These are phyloP conservation scores for Ascosphaera apis DNA, from an alignment of 2,329 filamentous ascomycete genomes.

Conservation along the genomic window DNA sequence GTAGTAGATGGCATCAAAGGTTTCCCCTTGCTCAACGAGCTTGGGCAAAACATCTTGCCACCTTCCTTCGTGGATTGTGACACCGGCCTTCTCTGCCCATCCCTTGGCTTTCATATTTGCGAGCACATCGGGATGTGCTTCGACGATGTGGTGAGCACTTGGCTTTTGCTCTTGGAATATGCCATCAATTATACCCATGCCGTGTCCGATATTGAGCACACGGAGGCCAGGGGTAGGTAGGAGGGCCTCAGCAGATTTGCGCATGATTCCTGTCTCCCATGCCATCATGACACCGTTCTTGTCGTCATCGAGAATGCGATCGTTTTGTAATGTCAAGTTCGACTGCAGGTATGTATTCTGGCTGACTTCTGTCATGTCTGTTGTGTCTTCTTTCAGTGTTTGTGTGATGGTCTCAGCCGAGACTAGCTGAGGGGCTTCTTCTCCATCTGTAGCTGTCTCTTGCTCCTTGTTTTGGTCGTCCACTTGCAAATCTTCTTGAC, in stretches of 20 bases:
- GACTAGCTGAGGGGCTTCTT: constrained; percentile 2
- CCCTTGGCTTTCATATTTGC: constrained; percentile 42
- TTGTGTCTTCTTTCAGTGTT: constrained; percentile 2
- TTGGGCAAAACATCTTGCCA: constrained; percentile 63
- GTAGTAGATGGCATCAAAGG: constrained; percentile 83
- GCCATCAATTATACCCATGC: constrained; percentile 70
- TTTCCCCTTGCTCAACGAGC: constrained; percentile 42
- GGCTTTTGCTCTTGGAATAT: constrained; percentile 50
- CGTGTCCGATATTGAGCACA: constrained; percentile 70
- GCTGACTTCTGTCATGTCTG: constrained; percentile 23
- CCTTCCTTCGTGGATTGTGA: constrained; percentile 41
- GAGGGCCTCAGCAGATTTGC: constrained; percentile 45
- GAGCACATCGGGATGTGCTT: constrained; percentile 61
- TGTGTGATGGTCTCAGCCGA: constrained; percentile 1
- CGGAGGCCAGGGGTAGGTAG: constrained; percentile 38
- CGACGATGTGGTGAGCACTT: constrained; percentile 56
- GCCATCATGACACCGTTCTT: constrained; percentile 85
- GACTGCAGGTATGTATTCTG: constrained; percentile 47
- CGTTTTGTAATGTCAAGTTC: constrained; percentile 37
- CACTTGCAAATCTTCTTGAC: constrained; percentile 11
- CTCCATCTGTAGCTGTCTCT: constrained; percentile 15
- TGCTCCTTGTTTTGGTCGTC: constrained; percentile 13
- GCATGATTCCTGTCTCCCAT: constrained; percentile 79
- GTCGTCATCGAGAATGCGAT: constrained; percentile 47
- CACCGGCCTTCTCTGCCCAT: constrained; percentile 39